Conservation (phyloP, 2,329 filamentous ascomycete genomes). For the Pestalotiopsis sp. region DNA sequence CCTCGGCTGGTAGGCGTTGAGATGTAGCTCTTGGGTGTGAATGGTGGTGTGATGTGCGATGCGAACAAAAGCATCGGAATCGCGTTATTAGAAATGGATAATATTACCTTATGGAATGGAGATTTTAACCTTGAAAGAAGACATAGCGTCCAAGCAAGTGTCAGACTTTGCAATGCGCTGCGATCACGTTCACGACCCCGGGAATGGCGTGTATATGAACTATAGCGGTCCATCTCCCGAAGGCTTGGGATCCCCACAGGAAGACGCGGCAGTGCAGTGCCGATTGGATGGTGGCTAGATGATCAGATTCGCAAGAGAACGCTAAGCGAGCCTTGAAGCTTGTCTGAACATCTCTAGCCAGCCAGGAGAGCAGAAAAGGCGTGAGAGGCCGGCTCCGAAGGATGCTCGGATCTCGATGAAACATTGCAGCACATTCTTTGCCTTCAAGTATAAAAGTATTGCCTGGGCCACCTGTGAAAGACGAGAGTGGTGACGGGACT, state of each 20-base stretch:
- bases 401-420: background rate
- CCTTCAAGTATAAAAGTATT: no score
- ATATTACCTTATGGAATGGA: conserved; percentile 3
- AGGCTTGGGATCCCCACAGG: background rate
- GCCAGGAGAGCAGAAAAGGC: background rate
- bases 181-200: background rate
- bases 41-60: background rate
- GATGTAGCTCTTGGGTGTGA: background rate
- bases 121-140: background rate
- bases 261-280: background rate
- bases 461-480: no score
- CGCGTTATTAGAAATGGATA: conserved; percentile 6
- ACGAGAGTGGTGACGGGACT: no score
- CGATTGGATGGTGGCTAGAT: background rate
- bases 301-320: background rate
- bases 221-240: background rate
- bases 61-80: background rate
- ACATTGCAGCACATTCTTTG: background rate
- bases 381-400: background rate
- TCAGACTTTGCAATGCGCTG: background rate
- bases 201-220: conserved; percentile 1
- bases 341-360: background rate
- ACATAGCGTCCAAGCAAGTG: background rate
- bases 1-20: background rate
- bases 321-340: background rate